These are phyloP conservation scores for Cyclotella sp. DNA, from an alignment of 108 stramenopile genomes.

Conservation along the genomic window DNA sequence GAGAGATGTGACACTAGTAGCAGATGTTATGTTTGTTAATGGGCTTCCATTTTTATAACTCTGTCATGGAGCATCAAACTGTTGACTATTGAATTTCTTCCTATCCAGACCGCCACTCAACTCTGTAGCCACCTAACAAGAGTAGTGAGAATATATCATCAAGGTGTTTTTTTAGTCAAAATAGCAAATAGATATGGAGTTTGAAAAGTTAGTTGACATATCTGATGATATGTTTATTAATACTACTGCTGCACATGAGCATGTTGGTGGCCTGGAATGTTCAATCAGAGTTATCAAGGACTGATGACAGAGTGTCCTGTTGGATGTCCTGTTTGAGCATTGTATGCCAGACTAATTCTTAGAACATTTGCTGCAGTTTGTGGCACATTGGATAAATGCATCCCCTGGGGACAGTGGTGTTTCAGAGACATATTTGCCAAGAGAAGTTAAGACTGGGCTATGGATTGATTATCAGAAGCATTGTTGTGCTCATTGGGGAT, in stretches of 20 bases:
- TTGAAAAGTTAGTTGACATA: constrained; percentile 14
- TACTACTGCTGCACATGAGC: constrained; percentile 33
- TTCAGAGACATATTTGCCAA: neutral
- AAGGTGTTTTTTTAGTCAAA: constrained; percentile 17
- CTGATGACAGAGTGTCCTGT: neutral
- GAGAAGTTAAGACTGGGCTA: neutral
- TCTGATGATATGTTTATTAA: too few species aligned
- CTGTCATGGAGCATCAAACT: too few species aligned
- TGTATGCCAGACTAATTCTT: constrained; percentile 8
- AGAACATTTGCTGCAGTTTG: constrained; percentile 15
- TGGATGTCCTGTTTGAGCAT: neutral
- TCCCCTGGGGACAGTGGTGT: constrained; percentile 36
- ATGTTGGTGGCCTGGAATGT: too few species aligned
- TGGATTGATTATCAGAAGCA: neutral
- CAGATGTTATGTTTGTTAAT: constrained; percentile 28
- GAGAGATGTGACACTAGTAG: neutral
- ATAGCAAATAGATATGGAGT: constrained; percentile 19
- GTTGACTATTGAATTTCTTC: too few species aligned
- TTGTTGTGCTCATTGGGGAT: too few species aligned
- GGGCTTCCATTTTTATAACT: constrained; percentile 13
- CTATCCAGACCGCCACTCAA: neutral
- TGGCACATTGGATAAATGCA: constrained; percentile 26
- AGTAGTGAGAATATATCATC: too few species aligned
- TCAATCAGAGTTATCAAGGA: constrained; percentile 26
- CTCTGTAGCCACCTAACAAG: too few species aligned